These are phyloP conservation scores for Avena sativa DNA, from an alignment of 176 grass and related monocot genomes.

Conservation along the genomic window DNA sequence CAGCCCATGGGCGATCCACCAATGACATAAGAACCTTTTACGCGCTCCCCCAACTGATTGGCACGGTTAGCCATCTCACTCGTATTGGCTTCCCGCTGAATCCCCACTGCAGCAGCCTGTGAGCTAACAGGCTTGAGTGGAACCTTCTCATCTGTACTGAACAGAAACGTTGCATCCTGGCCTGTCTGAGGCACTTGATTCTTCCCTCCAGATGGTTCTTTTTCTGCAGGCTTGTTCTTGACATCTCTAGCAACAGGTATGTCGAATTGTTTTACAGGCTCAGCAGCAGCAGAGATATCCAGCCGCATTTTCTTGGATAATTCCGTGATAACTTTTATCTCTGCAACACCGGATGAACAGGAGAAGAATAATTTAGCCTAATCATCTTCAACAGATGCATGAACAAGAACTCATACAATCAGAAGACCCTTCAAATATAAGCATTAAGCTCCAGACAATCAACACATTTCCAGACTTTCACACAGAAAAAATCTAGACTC, in stretches of 20 bases:
- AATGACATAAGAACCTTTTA: slow-evolving; percentile 71
- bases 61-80: slow-evolving; percentile 42
- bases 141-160: slow-evolving; percentile 23
- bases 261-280: slow-evolving; percentile 42
- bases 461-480: slow-evolving; percentile 5
- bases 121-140: slow-evolving; percentile 38
- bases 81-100: not conserved
- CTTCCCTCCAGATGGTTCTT: slow-evolving; percentile 22
- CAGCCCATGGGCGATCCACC: slow-evolving; percentile 86
- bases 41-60: slow-evolving; percentile 45
- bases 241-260: slow-evolving; percentile 16
- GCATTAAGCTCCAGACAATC: not conserved
- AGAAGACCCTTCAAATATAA: slow-evolving; percentile 34
- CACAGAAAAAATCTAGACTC: too few relatives aligned
- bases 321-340: slow-evolving; percentile 59
- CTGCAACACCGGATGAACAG: slow-evolving; percentile 41
- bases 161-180: slow-evolving; percentile 32
- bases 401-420: not conserved
- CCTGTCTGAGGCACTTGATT: slow-evolving; percentile 31
- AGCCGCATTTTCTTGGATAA: slow-evolving; percentile 62
- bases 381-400: not conserved
- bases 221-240: slow-evolving; percentile 30
- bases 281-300: slow-evolving; percentile 40
- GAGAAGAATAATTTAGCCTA: slow-evolving; percentile 4
- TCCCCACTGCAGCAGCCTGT: slow-evolving; percentile 23